Base-by-base conservation (phyloP, 2,329 filamentous ascomycete genomes). In the Fusarium sarcochroum region DNA sequence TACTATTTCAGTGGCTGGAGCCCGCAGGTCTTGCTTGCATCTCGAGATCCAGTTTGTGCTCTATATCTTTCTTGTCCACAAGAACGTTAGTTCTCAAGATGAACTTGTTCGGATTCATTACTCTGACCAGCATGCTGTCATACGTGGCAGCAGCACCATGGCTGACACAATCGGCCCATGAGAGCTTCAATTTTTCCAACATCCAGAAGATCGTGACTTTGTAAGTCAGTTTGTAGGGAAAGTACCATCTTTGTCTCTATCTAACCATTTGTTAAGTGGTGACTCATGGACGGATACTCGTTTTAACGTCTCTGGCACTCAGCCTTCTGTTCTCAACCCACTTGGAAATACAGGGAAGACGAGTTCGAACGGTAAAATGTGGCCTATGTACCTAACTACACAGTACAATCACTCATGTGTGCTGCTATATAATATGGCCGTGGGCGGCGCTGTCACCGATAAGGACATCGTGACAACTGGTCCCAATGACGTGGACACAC, bases 271-370 rank as follows among this genome's bases (percentile, higher is more conserved):
- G 7, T 35, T 25, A 14, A 64, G 61, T 3, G 61, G 61, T 2
- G 52, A 64, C 10, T 64, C 61, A 14, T 64, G 61, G 61, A 64
- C 61, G 0, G 59, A 64, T 3, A 64, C 61, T 40, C 52, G 59
- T 3, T 64, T 64, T 14, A 42, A 64, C 7, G 7, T 17, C 17
- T 48, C 40, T 14, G 52, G 59, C 1, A 8, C 13, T 1, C 61
- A 64, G 4, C 61, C 61, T 6, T 64, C 61, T 6, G 0, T 6
- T 3, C 18, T 15, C 0, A 52, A 53, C 3, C 61, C 59, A 2
- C 46, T 64, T 5, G 61, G 61, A 11, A 64, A 64, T 4, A 48
- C 30, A 0, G 61, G 61, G 0, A 64, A 64, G 3, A 64, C 61
- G 5, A 64, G 61, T 17, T 64, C 61, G 6, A 64, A 64, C 21